Conservation (phyloP, 2,329 filamentous ascomycete genomes). For the Rutstroemia sp. region DNA sequence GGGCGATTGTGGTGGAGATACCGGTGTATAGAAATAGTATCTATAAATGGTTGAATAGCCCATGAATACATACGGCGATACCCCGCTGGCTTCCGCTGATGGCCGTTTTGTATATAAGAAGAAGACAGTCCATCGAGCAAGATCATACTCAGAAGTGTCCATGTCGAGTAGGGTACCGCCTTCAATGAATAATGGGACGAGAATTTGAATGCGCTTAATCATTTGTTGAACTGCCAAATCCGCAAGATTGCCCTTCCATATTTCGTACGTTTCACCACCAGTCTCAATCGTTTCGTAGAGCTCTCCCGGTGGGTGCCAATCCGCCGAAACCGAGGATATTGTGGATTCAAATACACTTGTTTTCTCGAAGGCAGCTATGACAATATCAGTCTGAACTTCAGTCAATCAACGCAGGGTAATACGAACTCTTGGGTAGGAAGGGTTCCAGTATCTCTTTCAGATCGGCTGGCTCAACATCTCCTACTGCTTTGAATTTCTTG, state of each 20-base stretch:
- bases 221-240: slow-evolving; percentile 64
- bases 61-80: slow-evolving; percentile 66
- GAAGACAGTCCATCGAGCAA: slow-evolving; percentile 86
- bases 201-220: slow-evolving; percentile 72
- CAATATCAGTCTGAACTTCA: background rate
- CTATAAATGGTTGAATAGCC: slow-evolving; percentile 89
- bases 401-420: background rate
- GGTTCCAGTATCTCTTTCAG: slow-evolving; percentile 47
- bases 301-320: slow-evolving; percentile 68
- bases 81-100: slow-evolving; percentile 30
- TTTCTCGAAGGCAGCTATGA: slow-evolving; percentile 58
- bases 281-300: slow-evolving; percentile 57
- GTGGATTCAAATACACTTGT: slow-evolving; percentile 53
- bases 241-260: slow-evolving; percentile 72
- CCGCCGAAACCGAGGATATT: slow-evolving; percentile 37
- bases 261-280: slow-evolving; percentile 62
- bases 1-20: slow-evolving; percentile 37
- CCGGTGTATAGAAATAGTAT: slow-evolving; percentile 60
- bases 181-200: slow-evolving; percentile 85
- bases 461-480: slow-evolving; percentile 62
- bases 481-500: slow-evolving; percentile 62
- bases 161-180: slow-evolving; percentile 71
- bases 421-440: slow-evolving; percentile 60
- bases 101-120: slow-evolving; percentile 67
- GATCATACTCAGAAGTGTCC: slow-evolving; percentile 56